A percentile compares a stretch with the other conserved stretches of the same genome.
Evolutionary conservation across 345 rosid species (phyloP).

Genomic region (Pelargonium nanum): DNA sequence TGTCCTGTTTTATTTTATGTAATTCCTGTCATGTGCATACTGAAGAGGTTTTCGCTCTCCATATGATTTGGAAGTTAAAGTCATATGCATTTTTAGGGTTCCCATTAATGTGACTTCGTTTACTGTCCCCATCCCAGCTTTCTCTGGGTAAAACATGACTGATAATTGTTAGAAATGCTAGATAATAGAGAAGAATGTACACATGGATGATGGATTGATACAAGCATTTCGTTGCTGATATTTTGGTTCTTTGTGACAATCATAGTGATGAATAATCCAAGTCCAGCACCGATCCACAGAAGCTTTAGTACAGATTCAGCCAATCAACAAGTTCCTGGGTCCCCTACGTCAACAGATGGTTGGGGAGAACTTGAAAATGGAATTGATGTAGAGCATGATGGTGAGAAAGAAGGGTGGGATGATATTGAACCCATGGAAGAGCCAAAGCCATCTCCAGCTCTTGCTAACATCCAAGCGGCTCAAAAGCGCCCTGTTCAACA

Average conservation of each 20-base stretch:
- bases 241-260: constrained; percentile 13
- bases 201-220: background rate
- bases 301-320: constrained; percentile 62
- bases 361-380: constrained; percentile 97
- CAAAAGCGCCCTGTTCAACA: constrained; percentile 72
- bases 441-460: constrained; percentile 69
- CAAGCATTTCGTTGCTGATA: constrained; percentile 4
- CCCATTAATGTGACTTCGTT: no score
- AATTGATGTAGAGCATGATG: constrained; percentile 56
- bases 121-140: no score
- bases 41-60: background rate
- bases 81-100: background rate
- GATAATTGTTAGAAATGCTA: no score
- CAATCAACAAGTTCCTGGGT: constrained; percentile 60
- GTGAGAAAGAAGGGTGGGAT: constrained; percentile 95
- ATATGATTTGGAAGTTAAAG: no score
- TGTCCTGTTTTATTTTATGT: background rate
- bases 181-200: no score
- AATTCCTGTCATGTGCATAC: no score
- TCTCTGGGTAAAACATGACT: no score
- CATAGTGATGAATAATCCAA: constrained; percentile 45
- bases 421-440: constrained; percentile 89
- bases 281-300: constrained; percentile 34
- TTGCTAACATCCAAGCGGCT: constrained; percentile 84
- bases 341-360: constrained; percentile 95